Evolutionary conservation across 2,329 filamentous ascomycete genomes (phyloP), one percentile per base, ranked within the genome.

Genomic region (Ophiostoma sp.): DNA sequence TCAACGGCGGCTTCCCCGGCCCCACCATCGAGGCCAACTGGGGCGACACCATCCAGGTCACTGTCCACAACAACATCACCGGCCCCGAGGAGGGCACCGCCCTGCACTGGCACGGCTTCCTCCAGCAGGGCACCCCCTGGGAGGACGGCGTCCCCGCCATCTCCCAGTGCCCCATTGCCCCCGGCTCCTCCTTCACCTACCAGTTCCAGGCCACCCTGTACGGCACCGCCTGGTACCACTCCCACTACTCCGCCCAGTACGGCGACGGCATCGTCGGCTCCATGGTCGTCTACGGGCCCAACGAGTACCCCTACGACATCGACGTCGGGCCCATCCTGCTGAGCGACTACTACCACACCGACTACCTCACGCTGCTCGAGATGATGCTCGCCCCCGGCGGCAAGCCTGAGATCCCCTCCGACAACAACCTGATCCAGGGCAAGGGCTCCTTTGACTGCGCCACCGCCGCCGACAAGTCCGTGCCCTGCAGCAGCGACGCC

Each of bases 381-480:
- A 73, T 80, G 8, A 79, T 83, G 54, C 81, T 87, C 20, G 67
- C 67, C 76, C 70, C 70, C 10, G 67, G 64, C 54, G 72, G 67
- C 54, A 60, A 20, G 13, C 69, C 72, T 20, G 48, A 72, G 57
- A 23, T 70, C 23, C 73, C 76, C 0, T 85, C 85, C 0, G 84
- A 87, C 74, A 88, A 84, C 76, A 88, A 87, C 73, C 78, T 89
- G 39, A 88, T 89, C 78, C 87, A 88, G 74, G 89, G 89, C 54
- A 88, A 86, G 70, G 86, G 84, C 76, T 84, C 82, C 75, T 86
- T 85, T 72, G 77, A 86, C 76, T 87, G 85, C 76, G 79, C 81
- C 0, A 78, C 70, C 0, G 48, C 41, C 15, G 70, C 31, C 20
- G 79, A 81, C 0, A 78, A 78, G 1, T 74, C 81, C 0, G 72